These are phyloP conservation scores for Lecanicillium sp. DNA, from an alignment of 2,329 filamentous ascomycete genomes.

Conservation along the genomic window DNA sequence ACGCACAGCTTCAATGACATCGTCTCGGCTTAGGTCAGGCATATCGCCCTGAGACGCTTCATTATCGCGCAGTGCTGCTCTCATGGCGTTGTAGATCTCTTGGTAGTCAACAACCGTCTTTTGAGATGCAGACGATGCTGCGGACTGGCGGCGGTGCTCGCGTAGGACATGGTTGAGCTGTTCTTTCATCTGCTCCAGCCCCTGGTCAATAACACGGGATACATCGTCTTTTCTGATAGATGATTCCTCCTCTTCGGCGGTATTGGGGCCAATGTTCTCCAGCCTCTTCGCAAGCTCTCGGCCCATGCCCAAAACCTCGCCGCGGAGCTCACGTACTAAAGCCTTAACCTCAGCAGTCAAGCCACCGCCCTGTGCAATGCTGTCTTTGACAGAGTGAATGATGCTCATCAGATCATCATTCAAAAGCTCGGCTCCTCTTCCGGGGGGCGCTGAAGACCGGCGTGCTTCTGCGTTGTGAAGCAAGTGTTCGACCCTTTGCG, in stretches of 20 bases:
- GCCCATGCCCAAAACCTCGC: slow-evolving; percentile 91
- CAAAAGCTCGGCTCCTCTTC: slow-evolving; percentile 45
- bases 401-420: slow-evolving; percentile 77
- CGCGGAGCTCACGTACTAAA: slow-evolving; percentile 79
- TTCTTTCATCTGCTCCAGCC: slow-evolving; percentile 72
- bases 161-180: slow-evolving; percentile 75
- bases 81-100: slow-evolving; percentile 79
- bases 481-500: slow-evolving; percentile 34
- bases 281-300: slow-evolving; percentile 80
- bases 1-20: slow-evolving; percentile 77
- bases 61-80: slow-evolving; percentile 62
- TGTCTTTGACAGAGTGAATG: slow-evolving; percentile 83
- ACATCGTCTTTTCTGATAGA: slow-evolving; percentile 60
- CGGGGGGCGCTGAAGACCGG: slow-evolving; percentile 35
- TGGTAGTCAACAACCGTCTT: slow-evolving; percentile 63
- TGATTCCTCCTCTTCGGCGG: slow-evolving; percentile 36
- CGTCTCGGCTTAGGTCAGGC: slow-evolving; percentile 59
- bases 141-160: slow-evolving; percentile 64
- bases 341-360: slow-evolving; percentile 89
- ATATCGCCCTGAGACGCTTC: slow-evolving; percentile 34
- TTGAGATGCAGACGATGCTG: slow-evolving; percentile 53
- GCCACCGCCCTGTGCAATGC: slow-evolving; percentile 78
- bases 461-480: slow-evolving; percentile 34
- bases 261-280: slow-evolving; percentile 50
- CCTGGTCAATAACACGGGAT: slow-evolving; percentile 68